Evolutionary conservation across 129 eudicot genomes (phyloP).

Genomic region (Flaveria bidentis): DNA sequence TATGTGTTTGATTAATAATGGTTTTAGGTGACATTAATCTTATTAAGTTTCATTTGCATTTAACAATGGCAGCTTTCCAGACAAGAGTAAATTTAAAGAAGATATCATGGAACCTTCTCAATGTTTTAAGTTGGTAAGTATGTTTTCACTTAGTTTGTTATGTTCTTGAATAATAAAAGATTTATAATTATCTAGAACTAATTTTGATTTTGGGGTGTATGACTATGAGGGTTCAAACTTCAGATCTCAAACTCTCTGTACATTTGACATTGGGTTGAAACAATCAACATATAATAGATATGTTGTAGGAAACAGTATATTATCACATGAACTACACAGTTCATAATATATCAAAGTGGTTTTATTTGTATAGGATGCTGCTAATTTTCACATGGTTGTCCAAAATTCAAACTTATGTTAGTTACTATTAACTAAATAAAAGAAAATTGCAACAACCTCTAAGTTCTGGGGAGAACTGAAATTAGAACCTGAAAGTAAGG

Average conservation of each 20-base stretch:
- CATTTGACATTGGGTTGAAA: slow-evolving; percentile 15
- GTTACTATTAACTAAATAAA: not conserved
- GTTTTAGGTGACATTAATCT: slow-evolving; percentile 3
- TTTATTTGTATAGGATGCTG: not conserved
- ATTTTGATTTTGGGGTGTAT: not conserved
- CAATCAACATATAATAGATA: not conserved
- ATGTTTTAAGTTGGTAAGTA: slow-evolving; percentile 57
- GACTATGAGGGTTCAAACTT: slow-evolving; percentile 14
- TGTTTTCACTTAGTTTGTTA: slow-evolving; percentile 18
- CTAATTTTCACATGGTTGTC: not conserved
- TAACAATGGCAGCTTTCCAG: slow-evolving; percentile 67
- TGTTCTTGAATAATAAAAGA: slow-evolving; percentile 23
- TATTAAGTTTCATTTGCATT: slow-evolving; percentile 1
- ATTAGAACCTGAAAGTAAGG: too few species aligned
- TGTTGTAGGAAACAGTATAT: not conserved
- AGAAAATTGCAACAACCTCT: not conserved
- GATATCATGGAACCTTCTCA: slow-evolving; percentile 36
- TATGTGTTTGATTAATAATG: not conserved
- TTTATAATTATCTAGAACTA: not conserved
- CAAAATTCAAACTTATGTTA: not conserved
- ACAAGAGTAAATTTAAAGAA: slow-evolving; percentile 42
- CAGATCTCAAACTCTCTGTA: slow-evolving; percentile 16
- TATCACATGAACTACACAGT: not conserved
- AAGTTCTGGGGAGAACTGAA: not conserved
- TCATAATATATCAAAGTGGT: not conserved